Conservation (phyloP, 352 stramenopile species). For the Elongisporangium senticosum region DNA sequence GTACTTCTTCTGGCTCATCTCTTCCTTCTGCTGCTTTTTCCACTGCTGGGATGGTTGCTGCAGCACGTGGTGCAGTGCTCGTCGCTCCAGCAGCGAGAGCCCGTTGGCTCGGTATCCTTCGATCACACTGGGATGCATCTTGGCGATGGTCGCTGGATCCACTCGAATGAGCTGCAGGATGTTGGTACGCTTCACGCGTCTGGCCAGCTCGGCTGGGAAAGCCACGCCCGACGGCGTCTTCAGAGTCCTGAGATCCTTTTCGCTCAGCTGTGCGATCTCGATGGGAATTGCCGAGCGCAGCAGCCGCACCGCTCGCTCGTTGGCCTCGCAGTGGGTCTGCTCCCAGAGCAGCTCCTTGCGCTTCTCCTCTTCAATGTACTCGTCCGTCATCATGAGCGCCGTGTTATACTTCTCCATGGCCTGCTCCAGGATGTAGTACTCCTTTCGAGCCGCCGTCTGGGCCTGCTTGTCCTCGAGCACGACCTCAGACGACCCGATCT, state of each 20-base stretch:
- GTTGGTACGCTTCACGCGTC: slow-evolving; percentile 87
- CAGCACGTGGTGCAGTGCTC: slow-evolving; percentile 78
- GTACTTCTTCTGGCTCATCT: slow-evolving; percentile 75
- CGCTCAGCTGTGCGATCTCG: slow-evolving; percentile 69
- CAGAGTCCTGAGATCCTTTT: slow-evolving; percentile 53
- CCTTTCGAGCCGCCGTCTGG: slow-evolving; percentile 49
- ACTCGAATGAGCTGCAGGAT: slow-evolving; percentile 77
- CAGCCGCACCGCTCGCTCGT: slow-evolving; percentile 43
- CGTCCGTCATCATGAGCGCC: slow-evolving; percentile 85
- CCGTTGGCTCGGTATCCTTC: slow-evolving; percentile 54
- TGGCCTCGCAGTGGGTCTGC: slow-evolving; percentile 36
- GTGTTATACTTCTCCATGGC: slow-evolving; percentile 90
- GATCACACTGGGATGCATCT: slow-evolving; percentile 82
- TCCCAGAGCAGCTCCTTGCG: slow-evolving; percentile 72
- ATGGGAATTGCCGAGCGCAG: slow-evolving; percentile 79
- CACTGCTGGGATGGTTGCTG: slow-evolving; percentile 47
- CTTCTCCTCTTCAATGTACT: slow-evolving; percentile 82
- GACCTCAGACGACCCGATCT: slow-evolving; percentile 76
- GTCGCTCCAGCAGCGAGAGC: slow-evolving; percentile 80
- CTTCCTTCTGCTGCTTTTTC: slow-evolving; percentile 75
- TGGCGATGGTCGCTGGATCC: slow-evolving; percentile 60
- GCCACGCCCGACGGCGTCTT: slow-evolving; percentile 51
- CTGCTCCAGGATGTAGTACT: slow-evolving; percentile 87
- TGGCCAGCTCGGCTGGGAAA: slow-evolving; percentile 63
- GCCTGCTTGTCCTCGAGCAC: slow-evolving; percentile 38